Evolutionary conservation across 345 rosid genomes (phyloP).

Genomic region (Populus davidiana): DNA sequence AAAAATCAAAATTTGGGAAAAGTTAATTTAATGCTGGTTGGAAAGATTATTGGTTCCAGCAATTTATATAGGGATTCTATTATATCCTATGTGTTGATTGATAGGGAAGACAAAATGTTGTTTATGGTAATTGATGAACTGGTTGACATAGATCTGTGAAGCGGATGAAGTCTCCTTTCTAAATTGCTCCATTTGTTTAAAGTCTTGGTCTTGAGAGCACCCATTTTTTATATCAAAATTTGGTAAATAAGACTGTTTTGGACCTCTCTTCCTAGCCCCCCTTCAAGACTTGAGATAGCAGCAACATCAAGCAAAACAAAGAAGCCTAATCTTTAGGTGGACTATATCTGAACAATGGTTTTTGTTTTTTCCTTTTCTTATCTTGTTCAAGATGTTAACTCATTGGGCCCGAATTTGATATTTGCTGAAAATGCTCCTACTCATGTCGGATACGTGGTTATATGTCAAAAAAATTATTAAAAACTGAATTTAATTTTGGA

Average conservation of each 20-base stretch:
- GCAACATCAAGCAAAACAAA: not conserved
- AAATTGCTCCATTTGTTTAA: not conserved
- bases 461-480: not conserved
- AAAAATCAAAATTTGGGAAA: not conserved
- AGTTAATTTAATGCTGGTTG: not conserved
- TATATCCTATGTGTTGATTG: not conserved
- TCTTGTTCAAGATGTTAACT: not conserved
- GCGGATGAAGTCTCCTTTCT: not conserved
- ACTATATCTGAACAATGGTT: not conserved
- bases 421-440: not conserved
- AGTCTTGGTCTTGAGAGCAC: conserved; percentile 1
- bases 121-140: not conserved
- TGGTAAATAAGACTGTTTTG: not conserved
- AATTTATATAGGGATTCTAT: not conserved
- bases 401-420: too few species aligned
- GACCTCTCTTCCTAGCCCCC: not conserved
- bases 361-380: not conserved
- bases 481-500: not conserved
- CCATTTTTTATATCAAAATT: not conserved
- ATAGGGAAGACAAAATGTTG: not conserved
- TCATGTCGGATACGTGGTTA: not conserved
- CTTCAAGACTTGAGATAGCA: not conserved
- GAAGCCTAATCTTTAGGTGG: not conserved
- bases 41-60: not conserved
- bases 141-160: not conserved